Conservation (phyloP, 2,329 filamentous ascomycete genomes). For the Truncatella angustata region DNA sequence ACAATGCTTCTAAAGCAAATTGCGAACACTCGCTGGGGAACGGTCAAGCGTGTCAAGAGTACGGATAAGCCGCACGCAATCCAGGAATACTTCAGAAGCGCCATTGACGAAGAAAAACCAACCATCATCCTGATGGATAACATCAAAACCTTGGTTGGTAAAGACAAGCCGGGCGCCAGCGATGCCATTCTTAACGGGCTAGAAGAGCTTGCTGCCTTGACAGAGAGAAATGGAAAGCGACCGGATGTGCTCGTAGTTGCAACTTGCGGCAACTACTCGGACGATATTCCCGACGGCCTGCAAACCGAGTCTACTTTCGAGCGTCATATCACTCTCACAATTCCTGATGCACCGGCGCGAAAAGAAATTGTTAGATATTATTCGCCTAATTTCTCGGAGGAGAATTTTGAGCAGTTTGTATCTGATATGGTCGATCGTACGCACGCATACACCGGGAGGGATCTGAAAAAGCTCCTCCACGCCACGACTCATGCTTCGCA, state of each 20-base stretch:
- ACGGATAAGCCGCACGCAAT: constrained; percentile 59
- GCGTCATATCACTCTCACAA: constrained; percentile 68
- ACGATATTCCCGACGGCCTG: constrained; percentile 69
- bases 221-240: constrained; percentile 33
- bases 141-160: constrained; percentile 67
- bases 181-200: constrained; percentile 54
- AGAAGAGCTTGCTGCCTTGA: constrained; percentile 46
- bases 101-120: constrained; percentile 61
- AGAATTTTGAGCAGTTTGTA: constrained; percentile 51
- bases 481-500: constrained; percentile 36
- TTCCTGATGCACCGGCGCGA: constrained; percentile 70
- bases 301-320: constrained; percentile 64
- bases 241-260: constrained; percentile 71
- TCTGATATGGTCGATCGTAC: constrained; percentile 68
- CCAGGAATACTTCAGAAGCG: constrained; percentile 67
- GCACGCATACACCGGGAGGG: constrained; percentile 82
- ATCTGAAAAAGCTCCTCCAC: constrained; percentile 66
- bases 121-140: constrained; percentile 79
- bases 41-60: constrained; percentile 60
- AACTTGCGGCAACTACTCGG: constrained; percentile 67
- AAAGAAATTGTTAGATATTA: constrained; percentile 71
- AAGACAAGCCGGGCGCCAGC: constrained; percentile 49
- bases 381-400: constrained; percentile 43
- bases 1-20: constrained; percentile 69
- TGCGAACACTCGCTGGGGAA: constrained; percentile 66